phyloP scores from a whole-genome alignment of 2,329 filamentous ascomycete genomes.

The Tolypocladium pustulatum region DNA sequence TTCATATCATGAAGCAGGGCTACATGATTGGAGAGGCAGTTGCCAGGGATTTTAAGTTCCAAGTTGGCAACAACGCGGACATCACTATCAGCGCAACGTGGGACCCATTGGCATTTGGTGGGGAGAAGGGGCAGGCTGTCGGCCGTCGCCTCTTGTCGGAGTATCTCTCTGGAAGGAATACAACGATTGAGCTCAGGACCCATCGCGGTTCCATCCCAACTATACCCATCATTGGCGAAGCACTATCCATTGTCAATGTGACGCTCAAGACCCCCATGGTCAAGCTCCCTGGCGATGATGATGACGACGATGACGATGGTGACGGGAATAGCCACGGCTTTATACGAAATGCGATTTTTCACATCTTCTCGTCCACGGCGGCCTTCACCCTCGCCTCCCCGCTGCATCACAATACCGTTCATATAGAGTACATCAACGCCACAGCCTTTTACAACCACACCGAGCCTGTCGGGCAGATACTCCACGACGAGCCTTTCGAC shows the following conservation, averaged over 20 bases:
- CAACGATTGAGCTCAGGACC: slow-evolving; percentile 62
- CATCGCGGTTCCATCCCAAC: slow-evolving; percentile 64
- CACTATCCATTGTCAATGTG: slow-evolving; percentile 61
- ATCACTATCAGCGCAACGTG: slow-evolving; percentile 60
- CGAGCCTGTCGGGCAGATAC: slow-evolving; percentile 65
- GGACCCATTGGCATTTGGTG: slow-evolving; percentile 56
- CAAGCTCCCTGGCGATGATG: slow-evolving; percentile 38
- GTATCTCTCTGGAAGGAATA: slow-evolving; percentile 83
- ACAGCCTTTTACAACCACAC: slow-evolving; percentile 77
- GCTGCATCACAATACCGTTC: slow-evolving; percentile 59
- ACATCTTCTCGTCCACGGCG: slow-evolving; percentile 77
- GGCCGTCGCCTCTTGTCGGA: slow-evolving; percentile 70
- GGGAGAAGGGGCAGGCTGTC: slow-evolving; percentile 46
- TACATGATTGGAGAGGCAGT: slow-evolving; percentile 67
- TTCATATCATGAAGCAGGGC: slow-evolving; percentile 65
- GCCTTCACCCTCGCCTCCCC: slow-evolving; percentile 78
- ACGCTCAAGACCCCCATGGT: slow-evolving; percentile 63
- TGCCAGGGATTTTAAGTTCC: slow-evolving; percentile 51
- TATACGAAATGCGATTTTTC: slow-evolving; percentile 76
- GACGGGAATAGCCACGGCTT: slow-evolving; percentile 45
- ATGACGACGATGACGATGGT: slow-evolving; percentile 21
- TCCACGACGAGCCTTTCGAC: slow-evolving; percentile 63
- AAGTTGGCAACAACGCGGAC: slow-evolving; percentile 61
- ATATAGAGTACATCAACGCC: slow-evolving; percentile 71
- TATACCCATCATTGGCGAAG: slow-evolving; percentile 60